Conservation (phyloP, 176 grass and related monocot species). For the Zea mays region DNA sequence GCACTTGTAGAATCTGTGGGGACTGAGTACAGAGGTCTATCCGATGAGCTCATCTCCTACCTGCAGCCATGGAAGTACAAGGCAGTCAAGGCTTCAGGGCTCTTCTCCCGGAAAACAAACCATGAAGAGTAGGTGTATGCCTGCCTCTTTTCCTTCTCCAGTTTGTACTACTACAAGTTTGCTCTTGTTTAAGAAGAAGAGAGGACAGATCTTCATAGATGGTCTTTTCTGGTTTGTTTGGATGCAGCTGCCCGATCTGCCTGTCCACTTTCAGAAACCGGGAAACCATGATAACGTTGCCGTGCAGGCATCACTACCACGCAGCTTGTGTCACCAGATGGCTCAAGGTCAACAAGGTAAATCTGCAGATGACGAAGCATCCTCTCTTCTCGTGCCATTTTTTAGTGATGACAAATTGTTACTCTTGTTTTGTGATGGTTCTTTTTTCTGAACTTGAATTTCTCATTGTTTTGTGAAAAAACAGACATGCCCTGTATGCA, state of each 20-base stretch:
- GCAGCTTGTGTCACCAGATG: conserved; percentile 53
- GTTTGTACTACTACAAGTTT: not conserved
- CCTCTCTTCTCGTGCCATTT: too few relatives aligned
- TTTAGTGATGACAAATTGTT: not conserved
- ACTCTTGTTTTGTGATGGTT: not conserved
- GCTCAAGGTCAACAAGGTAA: conserved; percentile 86
- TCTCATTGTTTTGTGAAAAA: conserved; percentile 21
- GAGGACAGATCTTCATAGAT: conserved; percentile 1
- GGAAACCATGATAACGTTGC: conserved; percentile 65
- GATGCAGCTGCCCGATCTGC: conserved; percentile 80
- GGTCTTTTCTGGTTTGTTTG: not conserved
- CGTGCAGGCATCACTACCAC: conserved; percentile 82
- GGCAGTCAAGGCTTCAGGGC: conserved; percentile 34
- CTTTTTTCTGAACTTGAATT: not conserved
- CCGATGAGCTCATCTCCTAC: conserved; percentile 67
- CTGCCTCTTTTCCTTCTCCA: conserved; percentile 24
- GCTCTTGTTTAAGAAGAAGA: not conserved
- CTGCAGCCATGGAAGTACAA: conserved; percentile 59
- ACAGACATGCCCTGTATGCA: conserved; percentile 85
- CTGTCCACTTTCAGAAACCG: conserved; percentile 50
- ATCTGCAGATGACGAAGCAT: not conserved
- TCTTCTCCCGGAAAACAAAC: conserved; percentile 62
- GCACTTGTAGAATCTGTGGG: conserved; percentile 67
- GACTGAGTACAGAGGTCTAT: conserved; percentile 64
- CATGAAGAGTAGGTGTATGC: conserved; percentile 48